A percentile compares a stretch with the other conserved stretches of the same genome.
Conservation (phyloP, 306 rosid genomes). For the Boehmeria nivea region DNA sequence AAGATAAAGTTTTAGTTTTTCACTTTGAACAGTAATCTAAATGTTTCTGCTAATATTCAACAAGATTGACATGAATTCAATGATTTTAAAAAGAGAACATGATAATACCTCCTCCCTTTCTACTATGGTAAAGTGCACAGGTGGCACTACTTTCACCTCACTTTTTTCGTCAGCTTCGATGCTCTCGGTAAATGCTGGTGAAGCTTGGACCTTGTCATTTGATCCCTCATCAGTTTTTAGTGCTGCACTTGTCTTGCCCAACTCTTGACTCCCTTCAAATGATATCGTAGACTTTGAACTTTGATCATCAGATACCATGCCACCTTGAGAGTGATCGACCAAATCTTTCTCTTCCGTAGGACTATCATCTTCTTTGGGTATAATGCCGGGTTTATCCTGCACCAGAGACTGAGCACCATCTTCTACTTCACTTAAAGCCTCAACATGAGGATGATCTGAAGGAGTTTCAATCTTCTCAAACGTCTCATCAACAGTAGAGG, state of each 20-base stretch:
- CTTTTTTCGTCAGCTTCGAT: constrained; percentile 35
- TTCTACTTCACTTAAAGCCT: constrained; percentile 32
- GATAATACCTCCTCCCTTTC: constrained; percentile 55
- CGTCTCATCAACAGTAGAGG: constrained; percentile 25
- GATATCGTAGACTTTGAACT: constrained; percentile 27
- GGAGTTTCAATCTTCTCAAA: constrained; percentile 44
- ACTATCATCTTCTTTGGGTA: constrained; percentile 24
- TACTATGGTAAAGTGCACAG: constrained; percentile 26
- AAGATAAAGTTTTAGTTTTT: not conserved
- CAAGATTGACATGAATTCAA: no score
- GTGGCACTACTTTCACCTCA: constrained; percentile 28
- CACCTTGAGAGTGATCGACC: constrained; percentile 32
- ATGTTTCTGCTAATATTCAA: not conserved
- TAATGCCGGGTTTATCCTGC: constrained; percentile 37
- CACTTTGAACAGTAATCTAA: constrained; percentile 3
- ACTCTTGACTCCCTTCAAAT: constrained; percentile 28
- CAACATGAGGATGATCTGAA: constrained; percentile 33
- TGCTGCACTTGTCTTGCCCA: constrained; percentile 24
- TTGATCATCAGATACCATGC: constrained; percentile 29
- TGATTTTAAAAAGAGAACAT: not conserved
- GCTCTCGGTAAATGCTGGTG: constrained; percentile 27
- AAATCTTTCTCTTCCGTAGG: constrained; percentile 34
- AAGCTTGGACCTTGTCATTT: constrained; percentile 38
- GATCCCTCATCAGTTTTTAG: constrained; percentile 13
- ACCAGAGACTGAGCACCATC: constrained; percentile 29